These are phyloP conservation scores for Perkinsela sp. DNA, from an alignment of 208 protist species.

Conservation along the genomic window DNA sequence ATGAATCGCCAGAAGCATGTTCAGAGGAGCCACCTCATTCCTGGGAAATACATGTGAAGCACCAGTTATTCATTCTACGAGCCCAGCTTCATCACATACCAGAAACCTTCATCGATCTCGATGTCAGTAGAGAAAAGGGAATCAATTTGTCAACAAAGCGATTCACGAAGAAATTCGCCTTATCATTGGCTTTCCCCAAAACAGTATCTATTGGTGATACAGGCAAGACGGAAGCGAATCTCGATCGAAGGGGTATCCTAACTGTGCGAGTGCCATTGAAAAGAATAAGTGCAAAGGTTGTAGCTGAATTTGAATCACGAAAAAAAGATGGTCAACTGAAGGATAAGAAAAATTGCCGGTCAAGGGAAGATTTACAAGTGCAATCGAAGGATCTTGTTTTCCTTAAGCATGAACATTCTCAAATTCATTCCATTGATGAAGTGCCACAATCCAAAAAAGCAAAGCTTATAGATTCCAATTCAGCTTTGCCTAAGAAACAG, in stretches of 20 bases:
- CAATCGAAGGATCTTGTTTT: no score
- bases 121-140: background rate
- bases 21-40: background rate
- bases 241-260: background rate
- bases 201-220: background rate
- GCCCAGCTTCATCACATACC: background rate
- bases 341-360: no score
- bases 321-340: no score
- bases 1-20: background rate
- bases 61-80: background rate
- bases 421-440: no score
- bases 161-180: background rate
- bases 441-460: no score
- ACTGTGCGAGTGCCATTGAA: background rate
- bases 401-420: no score
- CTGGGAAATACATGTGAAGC: background rate
- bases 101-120: background rate
- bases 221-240: background rate
- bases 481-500: background rate
- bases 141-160: background rate
- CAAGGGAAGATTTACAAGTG: no score
- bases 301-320: background rate
- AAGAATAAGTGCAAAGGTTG: background rate
- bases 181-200: background rate
- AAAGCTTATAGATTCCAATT: background rate